These are phyloP conservation scores for Graphium sp. DNA, from an alignment of 2,329 filamentous ascomycete genomes.

Conservation along the genomic window DNA sequence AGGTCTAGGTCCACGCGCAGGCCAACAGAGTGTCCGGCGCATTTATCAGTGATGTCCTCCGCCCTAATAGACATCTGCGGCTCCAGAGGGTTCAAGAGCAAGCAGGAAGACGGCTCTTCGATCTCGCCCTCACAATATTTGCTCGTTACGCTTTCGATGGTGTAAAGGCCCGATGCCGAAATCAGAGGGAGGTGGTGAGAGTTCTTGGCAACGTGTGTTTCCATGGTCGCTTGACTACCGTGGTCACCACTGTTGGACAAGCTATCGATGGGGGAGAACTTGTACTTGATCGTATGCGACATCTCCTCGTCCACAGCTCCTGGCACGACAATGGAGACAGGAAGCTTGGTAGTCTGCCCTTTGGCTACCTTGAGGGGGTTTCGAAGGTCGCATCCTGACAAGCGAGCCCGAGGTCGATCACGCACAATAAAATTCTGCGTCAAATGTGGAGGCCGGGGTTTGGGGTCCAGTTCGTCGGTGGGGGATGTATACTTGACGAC, in stretches of 20 bases:
- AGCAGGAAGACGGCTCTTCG: slow-evolving; percentile 82
- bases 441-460: slow-evolving; percentile 42
- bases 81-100: slow-evolving; percentile 80
- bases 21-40: slow-evolving; percentile 83
- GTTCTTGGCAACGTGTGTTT: slow-evolving; percentile 43
- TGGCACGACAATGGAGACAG: slow-evolving; percentile 47
- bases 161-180: slow-evolving; percentile 70
- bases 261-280: slow-evolving; percentile 60
- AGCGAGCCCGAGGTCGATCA: slow-evolving; percentile 60
- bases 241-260: slow-evolving; percentile 56
- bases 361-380: slow-evolving; percentile 72
- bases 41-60: slow-evolving; percentile 85
- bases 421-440: slow-evolving; percentile 72
- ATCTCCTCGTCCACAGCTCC: slow-evolving; percentile 33
- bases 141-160: slow-evolving; percentile 61
- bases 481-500: slow-evolving; percentile 54
- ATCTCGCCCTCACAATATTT: slow-evolving; percentile 77
- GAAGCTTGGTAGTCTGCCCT: slow-evolving; percentile 49
- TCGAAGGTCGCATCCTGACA: slow-evolving; percentile 62
- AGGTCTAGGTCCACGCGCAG: slow-evolving; percentile 78
- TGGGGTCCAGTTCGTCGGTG: slow-evolving; percentile 52
- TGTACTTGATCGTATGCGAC: slow-evolving; percentile 60
- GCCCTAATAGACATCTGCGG: slow-evolving; percentile 58
- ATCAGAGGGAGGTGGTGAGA: slow-evolving; percentile 50
- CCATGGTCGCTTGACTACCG: slow-evolving; percentile 37